Evolutionary conservation across 2,329 filamentous ascomycete species (phyloP).

Genomic region (Pseudogymnoascus sp.): DNA sequence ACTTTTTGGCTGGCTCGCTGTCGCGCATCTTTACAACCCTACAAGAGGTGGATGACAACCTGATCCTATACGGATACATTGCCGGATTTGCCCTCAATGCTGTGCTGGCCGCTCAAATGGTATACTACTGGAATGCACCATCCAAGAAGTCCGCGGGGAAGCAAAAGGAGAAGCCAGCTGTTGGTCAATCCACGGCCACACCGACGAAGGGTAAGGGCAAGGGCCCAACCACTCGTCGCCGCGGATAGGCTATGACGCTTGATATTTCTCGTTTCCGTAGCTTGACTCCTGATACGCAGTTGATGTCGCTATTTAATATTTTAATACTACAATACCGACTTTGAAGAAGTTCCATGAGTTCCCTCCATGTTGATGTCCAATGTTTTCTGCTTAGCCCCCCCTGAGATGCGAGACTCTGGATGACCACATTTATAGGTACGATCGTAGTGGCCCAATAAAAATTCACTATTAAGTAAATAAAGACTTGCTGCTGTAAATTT

Average conservation of each 20-base stretch:
- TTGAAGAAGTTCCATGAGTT: not conserved
- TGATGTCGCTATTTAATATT: slow-evolving; percentile 9
- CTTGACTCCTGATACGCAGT: slow-evolving; percentile 6
- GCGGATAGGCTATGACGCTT: slow-evolving; percentile 2
- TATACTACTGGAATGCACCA: slow-evolving; percentile 87
- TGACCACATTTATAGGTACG: not conserved
- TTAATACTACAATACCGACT: slow-evolving; percentile 8
- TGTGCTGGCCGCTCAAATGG: slow-evolving; percentile 79
- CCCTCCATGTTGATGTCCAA: not conserved
- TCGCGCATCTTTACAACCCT: slow-evolving; percentile 95
- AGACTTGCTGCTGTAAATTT: not conserved
- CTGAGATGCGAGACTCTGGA: not conserved
- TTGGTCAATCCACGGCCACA: not conserved
- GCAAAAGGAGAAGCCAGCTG: slow-evolving; percentile 24
- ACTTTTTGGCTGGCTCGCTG: slow-evolving; percentile 88
- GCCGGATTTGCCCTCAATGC: slow-evolving; percentile 85
- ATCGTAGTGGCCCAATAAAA: not conserved
- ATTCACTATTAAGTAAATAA: not conserved
- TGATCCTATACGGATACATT: slow-evolving; percentile 91
- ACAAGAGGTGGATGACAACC: slow-evolving; percentile 92
- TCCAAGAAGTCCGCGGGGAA: slow-evolving; percentile 40
- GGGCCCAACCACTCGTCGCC: slow-evolving; percentile 5
- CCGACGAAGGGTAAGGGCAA: slow-evolving; percentile 1
- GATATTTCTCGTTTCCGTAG: not conserved
- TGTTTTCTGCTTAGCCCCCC: no score